Conservation (phyloP, 129 eudicot genomes). For the Apium graveolens region DNA sequence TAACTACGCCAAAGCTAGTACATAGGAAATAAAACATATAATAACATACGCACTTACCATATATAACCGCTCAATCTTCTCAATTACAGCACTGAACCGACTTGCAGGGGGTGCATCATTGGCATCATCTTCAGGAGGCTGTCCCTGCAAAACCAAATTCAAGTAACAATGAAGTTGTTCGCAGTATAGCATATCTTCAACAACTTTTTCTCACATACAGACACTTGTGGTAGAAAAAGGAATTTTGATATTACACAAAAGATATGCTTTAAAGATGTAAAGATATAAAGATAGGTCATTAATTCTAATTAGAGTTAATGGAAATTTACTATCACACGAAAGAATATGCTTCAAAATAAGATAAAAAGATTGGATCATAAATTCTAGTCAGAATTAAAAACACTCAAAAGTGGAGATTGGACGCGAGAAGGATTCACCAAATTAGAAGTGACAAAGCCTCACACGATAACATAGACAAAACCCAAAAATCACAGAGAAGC, state of each 20-base stretch:
- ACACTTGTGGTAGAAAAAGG: neutral
- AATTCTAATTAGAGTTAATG: too few relatives aligned
- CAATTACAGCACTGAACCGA: conserved; percentile 86
- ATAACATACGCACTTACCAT: conserved; percentile 47
- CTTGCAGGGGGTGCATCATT: conserved; percentile 66
- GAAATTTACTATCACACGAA: too few relatives aligned
- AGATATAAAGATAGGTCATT: too few relatives aligned
- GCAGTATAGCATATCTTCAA: neutral
- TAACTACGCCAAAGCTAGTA: neutral
- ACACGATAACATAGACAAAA: neutral
- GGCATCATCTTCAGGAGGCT: conserved; percentile 43
- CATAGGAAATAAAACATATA: neutral
- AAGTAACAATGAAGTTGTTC: neutral
- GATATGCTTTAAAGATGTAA: neutral
- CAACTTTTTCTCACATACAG: neutral
- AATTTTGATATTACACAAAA: too few relatives aligned
- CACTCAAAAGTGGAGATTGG: neutral
- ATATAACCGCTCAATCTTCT: conserved; percentile 91
- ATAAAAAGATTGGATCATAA: neutral
- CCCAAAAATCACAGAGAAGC: neutral
- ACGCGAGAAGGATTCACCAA: neutral
- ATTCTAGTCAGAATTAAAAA: too few relatives aligned
- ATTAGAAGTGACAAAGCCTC: neutral
- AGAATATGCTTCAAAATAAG: too few relatives aligned
- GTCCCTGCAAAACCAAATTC: conserved; percentile 29